Percentiles rank a stretch among this genome's conserved stretches.
Conservation (phyloP, 352 stramenopile species). For the Blastocystis sp. region DNA sequence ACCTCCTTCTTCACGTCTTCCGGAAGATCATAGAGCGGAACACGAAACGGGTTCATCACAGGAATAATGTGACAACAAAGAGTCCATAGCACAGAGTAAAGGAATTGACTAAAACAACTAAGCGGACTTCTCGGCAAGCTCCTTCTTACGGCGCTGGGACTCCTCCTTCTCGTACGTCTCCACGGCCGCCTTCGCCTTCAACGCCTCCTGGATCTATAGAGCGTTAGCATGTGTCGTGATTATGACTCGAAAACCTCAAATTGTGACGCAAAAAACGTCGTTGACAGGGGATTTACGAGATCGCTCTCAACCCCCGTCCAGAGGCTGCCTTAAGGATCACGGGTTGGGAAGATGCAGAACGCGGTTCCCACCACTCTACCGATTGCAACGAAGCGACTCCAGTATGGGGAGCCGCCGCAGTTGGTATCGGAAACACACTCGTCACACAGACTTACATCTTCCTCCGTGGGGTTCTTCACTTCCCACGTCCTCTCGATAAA, state of each 20-base stretch:
- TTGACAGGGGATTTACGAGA: constrained; percentile 62
- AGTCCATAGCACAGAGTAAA: constrained; percentile 43
- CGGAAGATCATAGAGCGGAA: constrained; percentile 23
- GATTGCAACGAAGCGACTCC: constrained; percentile 16
- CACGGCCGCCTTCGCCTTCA: constrained; percentile 56
- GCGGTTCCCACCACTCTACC: constrained; percentile 60
- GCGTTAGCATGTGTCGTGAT: constrained; percentile 54
- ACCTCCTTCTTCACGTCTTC: constrained; percentile 39
- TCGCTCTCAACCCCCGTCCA: constrained; percentile 60
- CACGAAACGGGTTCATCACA: constrained; percentile 2
- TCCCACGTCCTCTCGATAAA: constrained; percentile 69
- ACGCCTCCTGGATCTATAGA: constrained; percentile 51
- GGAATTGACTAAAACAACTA: constrained; percentile 2
- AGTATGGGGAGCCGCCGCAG: background rate
- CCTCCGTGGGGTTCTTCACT: constrained; percentile 60
- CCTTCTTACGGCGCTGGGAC: constrained; percentile 23
- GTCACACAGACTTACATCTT: constrained; percentile 62
- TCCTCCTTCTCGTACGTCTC: constrained; percentile 54
- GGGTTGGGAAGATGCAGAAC: constrained; percentile 64
- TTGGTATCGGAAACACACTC: constrained; percentile 38
- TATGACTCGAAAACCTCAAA: constrained; percentile 69
- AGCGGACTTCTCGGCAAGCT: constrained; percentile 10
- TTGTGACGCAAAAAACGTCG: constrained; percentile 68
- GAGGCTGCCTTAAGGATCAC: constrained; percentile 69
- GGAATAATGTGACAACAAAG: constrained; percentile 51